Conservation (phyloP, 1,284 basidiomycete species). For the Moesziomyces globuligerus region DNA sequence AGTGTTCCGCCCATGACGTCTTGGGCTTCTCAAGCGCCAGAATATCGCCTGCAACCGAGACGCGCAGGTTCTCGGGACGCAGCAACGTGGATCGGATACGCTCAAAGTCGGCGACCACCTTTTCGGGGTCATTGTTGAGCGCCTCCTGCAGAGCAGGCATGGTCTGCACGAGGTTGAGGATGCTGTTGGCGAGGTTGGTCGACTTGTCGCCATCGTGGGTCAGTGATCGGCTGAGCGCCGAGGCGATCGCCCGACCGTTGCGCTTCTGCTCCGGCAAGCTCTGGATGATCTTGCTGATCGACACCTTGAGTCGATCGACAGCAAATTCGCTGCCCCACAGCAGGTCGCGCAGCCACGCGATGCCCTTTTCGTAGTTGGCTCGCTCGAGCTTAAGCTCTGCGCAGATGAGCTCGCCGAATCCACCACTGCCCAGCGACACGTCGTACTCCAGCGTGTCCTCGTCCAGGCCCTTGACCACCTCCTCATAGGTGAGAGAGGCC, state of each 20-base stretch:
- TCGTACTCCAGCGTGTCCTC: conserved; percentile 91
- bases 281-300: conserved; percentile 88
- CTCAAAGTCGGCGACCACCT: conserved; percentile 56
- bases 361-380: conserved; percentile 80
- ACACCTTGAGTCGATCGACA: conserved; percentile 86
- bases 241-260: conserved; percentile 82
- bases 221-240: conserved; percentile 77
- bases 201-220: conserved; percentile 78
- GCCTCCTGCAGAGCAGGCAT: conserved; percentile 79
- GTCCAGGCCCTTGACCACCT: conserved; percentile 89
- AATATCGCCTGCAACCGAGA: conserved; percentile 88
- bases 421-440: conserved; percentile 76
- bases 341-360: conserved; percentile 89
- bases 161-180: conserved; percentile 81
- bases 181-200: conserved; percentile 77
- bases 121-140: conserved; percentile 68
- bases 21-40: conserved; percentile 78
- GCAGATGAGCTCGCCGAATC: conserved; percentile 77
- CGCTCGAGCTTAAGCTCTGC: conserved; percentile 82
- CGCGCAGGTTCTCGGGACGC: conserved; percentile 81
- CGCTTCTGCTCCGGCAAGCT: conserved; percentile 93
- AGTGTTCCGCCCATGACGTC: conserved; percentile 57
- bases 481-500: conserved; percentile 78
- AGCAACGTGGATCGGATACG: conserved; percentile 50
- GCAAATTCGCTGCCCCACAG: conserved; percentile 85